Percentiles rank a stretch among this genome's conserved stretches.
phyloP scores from a whole-genome alignment of 306 rosid genomes.

The Acacia melanoxylon region DNA sequence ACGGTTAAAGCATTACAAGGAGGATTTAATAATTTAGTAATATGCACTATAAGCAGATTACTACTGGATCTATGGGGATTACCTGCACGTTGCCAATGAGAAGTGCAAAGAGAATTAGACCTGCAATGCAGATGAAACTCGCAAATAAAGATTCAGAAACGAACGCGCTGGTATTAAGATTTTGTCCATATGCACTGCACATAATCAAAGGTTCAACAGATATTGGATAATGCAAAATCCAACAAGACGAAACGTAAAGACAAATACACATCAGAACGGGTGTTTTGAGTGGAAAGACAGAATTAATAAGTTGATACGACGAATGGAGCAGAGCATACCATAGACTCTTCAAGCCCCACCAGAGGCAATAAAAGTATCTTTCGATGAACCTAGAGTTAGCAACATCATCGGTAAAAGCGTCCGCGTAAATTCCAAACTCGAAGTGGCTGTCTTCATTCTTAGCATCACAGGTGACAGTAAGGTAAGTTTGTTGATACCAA shows the following conservation, averaged over 20 bases:
- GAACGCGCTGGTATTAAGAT: slow-evolving; percentile 49
- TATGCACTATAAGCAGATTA: background rate
- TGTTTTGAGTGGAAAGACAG: background rate
- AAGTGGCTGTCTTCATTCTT: slow-evolving; percentile 44
- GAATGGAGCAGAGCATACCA: slow-evolving; percentile 40
- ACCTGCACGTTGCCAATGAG: slow-evolving; percentile 97
- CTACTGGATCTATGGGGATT: slow-evolving; percentile 18
- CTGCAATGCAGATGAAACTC: slow-evolving; percentile 63
- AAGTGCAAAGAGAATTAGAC: slow-evolving; percentile 82
- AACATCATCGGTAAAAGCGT: slow-evolving; percentile 70
- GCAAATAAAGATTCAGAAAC: slow-evolving; percentile 60
- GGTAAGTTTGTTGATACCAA: slow-evolving; percentile 55
- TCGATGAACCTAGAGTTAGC: slow-evolving; percentile 55
- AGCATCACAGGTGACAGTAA: slow-evolving; percentile 63
- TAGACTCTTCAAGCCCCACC: slow-evolving; percentile 89
- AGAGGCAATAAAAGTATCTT: slow-evolving; percentile 87
- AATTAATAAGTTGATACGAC: background rate
- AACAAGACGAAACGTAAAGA: background rate
- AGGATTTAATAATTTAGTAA: background rate
- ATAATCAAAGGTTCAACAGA: background rate
- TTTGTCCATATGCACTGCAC: slow-evolving; percentile 84
- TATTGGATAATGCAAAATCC: slow-evolving; percentile 1
- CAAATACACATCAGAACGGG: background rate
- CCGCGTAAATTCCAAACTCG: slow-evolving; percentile 78
- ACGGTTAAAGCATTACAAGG: background rate